Evolutionary conservation across 2,329 filamentous ascomycete species (phyloP), one percentile per base, ranked within the genome.

Genomic region (Arthrobotrys musiformis): DNA sequence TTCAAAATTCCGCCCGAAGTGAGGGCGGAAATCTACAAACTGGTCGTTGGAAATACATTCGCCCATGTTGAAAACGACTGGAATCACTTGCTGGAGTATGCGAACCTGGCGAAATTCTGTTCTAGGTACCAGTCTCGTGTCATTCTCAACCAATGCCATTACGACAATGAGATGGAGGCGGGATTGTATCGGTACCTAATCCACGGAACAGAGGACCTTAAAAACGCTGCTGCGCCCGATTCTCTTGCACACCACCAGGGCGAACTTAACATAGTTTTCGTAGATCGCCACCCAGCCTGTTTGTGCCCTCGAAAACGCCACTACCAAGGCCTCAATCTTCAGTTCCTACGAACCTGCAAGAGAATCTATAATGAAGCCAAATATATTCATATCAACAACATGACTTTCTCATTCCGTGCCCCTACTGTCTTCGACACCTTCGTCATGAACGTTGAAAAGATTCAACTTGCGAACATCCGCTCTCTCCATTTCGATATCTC

Each of bases 401-500:
- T 17, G 11, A 63, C 56, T 1, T 63, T 70, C 30, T 63, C 58
- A 5, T 70, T 70, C 11, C 33, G 56, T 1, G 63, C 58, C 4
- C 48, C 67, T 5, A n/a, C 46, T 8, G 44, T 70, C 5, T 70
- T 62, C 17, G 67, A 70, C 46, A 28, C 15, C 15, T 63, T 70
- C n/a, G 24, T 63, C 1, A 9, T 54, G 1, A 35, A 7, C 28
- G 7, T 19, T 2, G 8, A 26, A 4, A 35, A 15, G 9, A 15
- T 30, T 9, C 58, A 63, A 17, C 35, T 70, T 1, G 15, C 22
- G 3, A 70, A 70, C 11, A 54, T 70, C 24, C 40, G 46, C 33
- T 70, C 44, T 0, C 19, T 70, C 0, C 58, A 70, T 30, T 48
- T 70, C 17, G 37, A 70, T n/a, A 70, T 63, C 30, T 63, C 56